Evolutionary conservation across 768 basidiomycete genomes (phyloP).

Genomic region (Amyloporia xantha): DNA sequence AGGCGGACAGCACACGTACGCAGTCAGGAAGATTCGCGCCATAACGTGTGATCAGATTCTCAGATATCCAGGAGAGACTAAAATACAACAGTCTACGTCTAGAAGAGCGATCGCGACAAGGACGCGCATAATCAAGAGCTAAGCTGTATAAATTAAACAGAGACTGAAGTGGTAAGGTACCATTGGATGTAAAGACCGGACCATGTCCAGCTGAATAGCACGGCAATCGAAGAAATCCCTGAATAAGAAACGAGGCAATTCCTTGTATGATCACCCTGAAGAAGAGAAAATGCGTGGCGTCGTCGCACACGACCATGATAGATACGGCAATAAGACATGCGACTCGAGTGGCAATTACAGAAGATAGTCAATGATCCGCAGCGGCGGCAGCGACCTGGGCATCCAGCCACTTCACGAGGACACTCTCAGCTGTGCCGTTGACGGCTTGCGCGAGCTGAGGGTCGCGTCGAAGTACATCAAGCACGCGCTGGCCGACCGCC

Average conservation of each 20-base stretch:
- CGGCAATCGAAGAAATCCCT: neutral
- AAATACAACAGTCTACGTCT: neutral
- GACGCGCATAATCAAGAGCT: neutral
- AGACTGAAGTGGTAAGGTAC: neutral
- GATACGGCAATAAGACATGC: constrained; percentile 1
- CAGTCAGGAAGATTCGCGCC: no score
- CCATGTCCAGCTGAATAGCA: neutral
- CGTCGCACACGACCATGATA: neutral
- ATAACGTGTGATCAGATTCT: no score
- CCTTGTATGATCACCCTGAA: neutral
- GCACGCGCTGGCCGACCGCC: constrained; percentile 49
- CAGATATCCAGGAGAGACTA: neutral
- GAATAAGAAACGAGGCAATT: no score
- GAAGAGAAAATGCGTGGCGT: neutral
- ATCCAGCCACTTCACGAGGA: constrained; percentile 36
- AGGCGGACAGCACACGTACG: no score
- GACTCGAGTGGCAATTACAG: neutral
- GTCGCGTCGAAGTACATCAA: constrained; percentile 38
- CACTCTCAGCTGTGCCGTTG: constrained; percentile 7
- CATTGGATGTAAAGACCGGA: neutral
- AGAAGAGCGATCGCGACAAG: neutral
- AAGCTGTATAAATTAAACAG: neutral
- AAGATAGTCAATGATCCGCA: constrained; percentile 34
- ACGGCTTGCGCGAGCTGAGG: neutral
- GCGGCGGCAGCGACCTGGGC: constrained; percentile 56